phyloP scores from a whole-genome alignment of 1,139 yeast genomes.

The Yamadazyma spencermartinsiae region DNA sequence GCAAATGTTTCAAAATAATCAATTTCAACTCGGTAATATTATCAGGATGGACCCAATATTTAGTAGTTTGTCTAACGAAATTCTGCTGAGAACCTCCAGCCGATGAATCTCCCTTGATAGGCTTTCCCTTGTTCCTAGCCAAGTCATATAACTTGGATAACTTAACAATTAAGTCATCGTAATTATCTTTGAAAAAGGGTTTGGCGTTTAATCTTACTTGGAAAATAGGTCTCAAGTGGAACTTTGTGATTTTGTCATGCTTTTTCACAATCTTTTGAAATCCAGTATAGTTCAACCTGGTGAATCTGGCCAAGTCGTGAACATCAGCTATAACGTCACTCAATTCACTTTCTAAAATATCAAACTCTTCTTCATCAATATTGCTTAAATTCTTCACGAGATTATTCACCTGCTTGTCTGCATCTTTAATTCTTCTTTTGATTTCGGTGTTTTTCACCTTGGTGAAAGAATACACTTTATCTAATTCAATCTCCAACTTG shows the following conservation, averaged over 20 bases:
- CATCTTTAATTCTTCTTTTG: slow-evolving; percentile 75
- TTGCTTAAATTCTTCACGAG: slow-evolving; percentile 47
- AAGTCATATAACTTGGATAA: slow-evolving; percentile 86
- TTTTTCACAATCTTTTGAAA: slow-evolving; percentile 94
- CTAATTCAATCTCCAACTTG: slow-evolving; percentile 75
- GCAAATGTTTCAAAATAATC: slow-evolving; percentile 88
- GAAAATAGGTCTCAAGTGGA: slow-evolving; percentile 85
- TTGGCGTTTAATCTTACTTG: slow-evolving; percentile 89
- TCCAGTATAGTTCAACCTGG: slow-evolving; percentile 91
- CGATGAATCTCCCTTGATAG: slow-evolving; percentile 88
- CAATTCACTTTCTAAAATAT: slow-evolving; percentile 85
- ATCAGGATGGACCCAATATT: slow-evolving; percentile 99
- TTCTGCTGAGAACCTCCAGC: slow-evolving; percentile 98
- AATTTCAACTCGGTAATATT: slow-evolving; percentile 96
- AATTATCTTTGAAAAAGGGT: slow-evolving; percentile 93
- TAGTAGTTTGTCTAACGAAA: slow-evolving; percentile 96
- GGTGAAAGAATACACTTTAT: slow-evolving; percentile 88
- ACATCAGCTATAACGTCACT: slow-evolving; percentile 96
- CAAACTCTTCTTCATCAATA: slow-evolving; percentile 79
- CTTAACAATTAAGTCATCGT: slow-evolving; percentile 84
- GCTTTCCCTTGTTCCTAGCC: slow-evolving; percentile 94
- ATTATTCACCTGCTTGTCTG: slow-evolving; percentile 65
- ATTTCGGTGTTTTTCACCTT: slow-evolving; percentile 85
- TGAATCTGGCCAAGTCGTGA: slow-evolving; percentile 91
- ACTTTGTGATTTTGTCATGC: slow-evolving; percentile 88